Evolutionary conservation across 2,329 filamentous ascomycete genomes (phyloP).

Genomic region (Atkinsonella texensis): DNA sequence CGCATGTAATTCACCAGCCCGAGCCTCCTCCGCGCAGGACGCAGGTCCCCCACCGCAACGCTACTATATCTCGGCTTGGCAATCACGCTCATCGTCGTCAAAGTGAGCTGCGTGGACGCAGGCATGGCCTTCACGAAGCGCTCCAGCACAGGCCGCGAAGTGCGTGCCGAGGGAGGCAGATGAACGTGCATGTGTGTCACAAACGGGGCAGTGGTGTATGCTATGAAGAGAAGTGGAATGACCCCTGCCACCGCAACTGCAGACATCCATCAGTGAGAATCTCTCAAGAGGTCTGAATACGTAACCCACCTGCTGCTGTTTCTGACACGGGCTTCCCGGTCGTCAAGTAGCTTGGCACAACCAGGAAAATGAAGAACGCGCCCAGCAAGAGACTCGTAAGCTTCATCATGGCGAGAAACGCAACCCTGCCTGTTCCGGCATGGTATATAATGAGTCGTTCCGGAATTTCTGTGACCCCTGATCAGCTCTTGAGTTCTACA

Average conservation of each 20-base stretch:
- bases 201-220: slow-evolving; percentile 55
- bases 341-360: slow-evolving; percentile 46
- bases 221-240: slow-evolving; percentile 52
- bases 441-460: slow-evolving; percentile 61
- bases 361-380: slow-evolving; percentile 50
- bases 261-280: too few species aligned
- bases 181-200: slow-evolving; percentile 61
- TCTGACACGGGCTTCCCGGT: slow-evolving; percentile 25
- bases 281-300: too few species aligned
- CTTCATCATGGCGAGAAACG: slow-evolving; percentile 59
- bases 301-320: slow-evolving; percentile 25
- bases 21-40: slow-evolving; percentile 16
- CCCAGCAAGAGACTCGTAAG: slow-evolving; percentile 60
- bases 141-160: slow-evolving; percentile 42
- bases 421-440: slow-evolving; percentile 53
- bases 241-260: slow-evolving; percentile 47
- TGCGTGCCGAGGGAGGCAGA: slow-evolving; percentile 52
- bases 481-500: too few species aligned
- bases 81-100: slow-evolving; percentile 44
- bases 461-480: slow-evolving; percentile 31
- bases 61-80: slow-evolving; percentile 40
- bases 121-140: slow-evolving; percentile 38
- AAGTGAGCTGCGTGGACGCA: slow-evolving; percentile 31
- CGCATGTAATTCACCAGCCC: slow-evolving; percentile 31
- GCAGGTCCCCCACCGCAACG: slow-evolving; percentile 26